These are phyloP conservation scores for Yarrowia osloensis DNA, from an alignment of 805 yeast genomes.

Conservation along the genomic window DNA sequence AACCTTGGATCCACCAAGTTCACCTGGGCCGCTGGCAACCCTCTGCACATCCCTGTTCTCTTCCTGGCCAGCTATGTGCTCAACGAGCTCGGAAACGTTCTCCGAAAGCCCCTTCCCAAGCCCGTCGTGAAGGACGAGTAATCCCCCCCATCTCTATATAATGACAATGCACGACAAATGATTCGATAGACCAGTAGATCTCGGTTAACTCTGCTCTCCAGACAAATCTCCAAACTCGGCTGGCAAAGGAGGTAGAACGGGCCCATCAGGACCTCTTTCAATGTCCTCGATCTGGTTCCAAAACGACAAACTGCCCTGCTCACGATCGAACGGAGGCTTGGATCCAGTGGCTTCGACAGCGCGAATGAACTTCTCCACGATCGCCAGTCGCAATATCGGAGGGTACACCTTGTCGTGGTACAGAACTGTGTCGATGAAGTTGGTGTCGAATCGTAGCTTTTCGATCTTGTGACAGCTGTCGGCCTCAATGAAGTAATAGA, in stretches of 20 bases:
- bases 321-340: neutral
- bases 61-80: conserved; percentile 22
- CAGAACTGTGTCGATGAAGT: neutral
- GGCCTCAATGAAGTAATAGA: conserved; percentile 12
- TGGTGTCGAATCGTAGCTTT: neutral
- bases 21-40: conserved; percentile 6
- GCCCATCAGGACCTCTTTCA: neutral
- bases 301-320: neutral
- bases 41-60: conserved; percentile 4
- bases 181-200: neutral
- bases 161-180: neutral
- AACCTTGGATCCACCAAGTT: conserved; percentile 2
- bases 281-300: conserved; percentile 22
- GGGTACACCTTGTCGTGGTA: conserved; percentile 20
- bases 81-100: conserved; percentile 1
- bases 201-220: neutral
- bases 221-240: neutral
- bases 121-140: conserved; percentile 14
- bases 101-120: conserved; percentile 20
- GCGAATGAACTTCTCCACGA: conserved; percentile 9
- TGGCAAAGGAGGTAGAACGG: neutral
- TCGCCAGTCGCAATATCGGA: neutral
- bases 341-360: neutral
- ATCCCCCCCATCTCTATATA: neutral
- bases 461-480: conserved; percentile 8